Base-by-base conservation (phyloP, 2,329 filamentous ascomycete species). In the Pyricularia grisea region DNA sequence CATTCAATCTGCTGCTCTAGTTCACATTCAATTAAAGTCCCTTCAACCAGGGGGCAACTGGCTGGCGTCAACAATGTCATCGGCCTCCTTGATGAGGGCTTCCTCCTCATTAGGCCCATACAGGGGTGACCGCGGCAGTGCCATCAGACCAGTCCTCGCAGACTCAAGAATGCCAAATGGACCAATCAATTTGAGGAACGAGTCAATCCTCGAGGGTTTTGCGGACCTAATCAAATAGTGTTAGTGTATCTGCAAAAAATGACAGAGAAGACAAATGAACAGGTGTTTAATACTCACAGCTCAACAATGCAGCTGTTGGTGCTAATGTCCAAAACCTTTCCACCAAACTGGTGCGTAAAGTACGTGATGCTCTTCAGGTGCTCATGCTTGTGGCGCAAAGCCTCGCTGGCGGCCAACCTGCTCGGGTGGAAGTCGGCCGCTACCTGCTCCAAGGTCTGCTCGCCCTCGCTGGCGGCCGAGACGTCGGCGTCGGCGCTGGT, bases 241-340 rank as follows among this genome's bases (percentile, higher is more conserved):
- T 79, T 58, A 78, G 75, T 69, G 71, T 55, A 11, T 66, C 66
- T 68, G 77, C 70, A 68, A 65, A 65, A 71, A 67, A 66, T 42
- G 42, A n/a, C 20, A 55, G 20, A n/a, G 5, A 20, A 55, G 6
- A 20, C 2, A 55, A 63, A 64, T 64, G n/a, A 20, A 12, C 17
- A 28, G 20, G 11, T 3, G 30, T 23, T 42, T 20, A 11, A 67
- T 31, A 87, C 91, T 86, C 87, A 94, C 92, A 99, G 81, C 81
- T 99, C 95, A 70, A 99, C 94, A 79, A 98, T 98, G 81, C 95
- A 98, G 82, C 96, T 98, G 81, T 92, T 97, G 68, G 92, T 97
- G 84, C 93, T 97, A 75, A 99, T 98, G 80, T 99, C 95, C 75
- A 99, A 81, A 30, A 99, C 92, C 83, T 99, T 99, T 72, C 95